phyloP scores from a whole-genome alignment of 352 stramenopile species.

The Poterioochromonas sp. region DNA sequence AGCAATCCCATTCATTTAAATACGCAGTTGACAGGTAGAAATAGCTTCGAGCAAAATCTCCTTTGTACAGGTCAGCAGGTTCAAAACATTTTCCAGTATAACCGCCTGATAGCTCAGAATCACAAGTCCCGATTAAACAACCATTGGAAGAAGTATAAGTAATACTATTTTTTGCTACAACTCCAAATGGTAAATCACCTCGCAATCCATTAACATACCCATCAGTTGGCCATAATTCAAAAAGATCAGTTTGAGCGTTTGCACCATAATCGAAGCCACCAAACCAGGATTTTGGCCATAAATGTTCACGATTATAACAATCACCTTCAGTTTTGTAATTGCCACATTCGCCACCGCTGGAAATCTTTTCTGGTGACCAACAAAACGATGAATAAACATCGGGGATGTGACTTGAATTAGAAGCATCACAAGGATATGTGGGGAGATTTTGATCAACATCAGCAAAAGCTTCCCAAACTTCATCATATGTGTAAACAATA shows the following conservation, averaged over 20 bases:
- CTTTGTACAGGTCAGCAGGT: slow-evolving; percentile 6
- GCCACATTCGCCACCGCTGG: slow-evolving; percentile 17
- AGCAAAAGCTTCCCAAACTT: background rate
- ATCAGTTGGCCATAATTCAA: slow-evolving; percentile 50
- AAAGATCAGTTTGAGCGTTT: slow-evolving; percentile 53
- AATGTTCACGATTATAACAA: slow-evolving; percentile 53
- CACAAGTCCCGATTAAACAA: slow-evolving; percentile 9
- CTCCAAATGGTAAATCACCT: slow-evolving; percentile 49
- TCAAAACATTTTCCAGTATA: slow-evolving; percentile 30
- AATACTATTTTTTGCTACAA: slow-evolving; percentile 40
- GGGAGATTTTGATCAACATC: slow-evolving; percentile 12
- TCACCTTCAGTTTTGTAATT: slow-evolving; percentile 28
- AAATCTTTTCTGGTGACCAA: background rate
- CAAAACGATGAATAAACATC: slow-evolving; percentile 7
- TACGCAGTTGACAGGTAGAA: slow-evolving; percentile 40
- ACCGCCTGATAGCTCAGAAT: background rate
- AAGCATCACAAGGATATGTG: slow-evolving; percentile 12
- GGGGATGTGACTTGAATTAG: background rate
- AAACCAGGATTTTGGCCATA: slow-evolving; percentile 49
- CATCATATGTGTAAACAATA: slow-evolving; percentile 28
- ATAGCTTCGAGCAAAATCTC: slow-evolving; percentile 25
- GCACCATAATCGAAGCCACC: slow-evolving; percentile 43
- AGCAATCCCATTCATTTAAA: slow-evolving; percentile 40
- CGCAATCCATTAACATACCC: slow-evolving; percentile 50
- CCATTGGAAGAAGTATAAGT: slow-evolving; percentile 28